A percentile compares a stretch with the other conserved stretches of the same genome.
Evolutionary conservation across 768 basidiomycete species (phyloP).

Genomic region (Lanmaoa pseudosensibilis): DNA sequence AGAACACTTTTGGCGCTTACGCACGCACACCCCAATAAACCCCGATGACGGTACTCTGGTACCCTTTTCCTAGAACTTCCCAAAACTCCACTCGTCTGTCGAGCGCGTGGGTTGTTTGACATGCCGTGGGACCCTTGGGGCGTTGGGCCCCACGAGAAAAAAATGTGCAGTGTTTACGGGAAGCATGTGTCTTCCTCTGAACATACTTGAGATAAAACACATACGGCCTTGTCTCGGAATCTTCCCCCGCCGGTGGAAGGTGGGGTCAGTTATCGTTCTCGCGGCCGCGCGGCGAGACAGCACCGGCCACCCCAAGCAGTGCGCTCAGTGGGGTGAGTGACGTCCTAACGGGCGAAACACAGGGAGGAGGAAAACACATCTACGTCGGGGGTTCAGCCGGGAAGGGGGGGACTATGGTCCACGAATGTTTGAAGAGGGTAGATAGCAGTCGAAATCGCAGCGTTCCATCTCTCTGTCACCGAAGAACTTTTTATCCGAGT

Average conservation of each 20-base stretch:
- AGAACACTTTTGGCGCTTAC: not conserved
- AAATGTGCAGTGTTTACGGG: not conserved
- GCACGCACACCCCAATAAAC: not conserved
- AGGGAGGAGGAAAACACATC: no score
- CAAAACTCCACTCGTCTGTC: not conserved
- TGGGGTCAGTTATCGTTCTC: not conserved
- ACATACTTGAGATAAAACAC: not conserved
- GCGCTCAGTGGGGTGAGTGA: not conserved
- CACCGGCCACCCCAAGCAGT: not conserved
- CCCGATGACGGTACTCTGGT: not conserved
- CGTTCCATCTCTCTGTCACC: not conserved
- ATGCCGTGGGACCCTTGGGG: not conserved
- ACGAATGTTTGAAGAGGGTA: not conserved
- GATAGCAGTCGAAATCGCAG: not conserved
- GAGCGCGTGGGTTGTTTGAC: not conserved
- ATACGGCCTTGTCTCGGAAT: not conserved
- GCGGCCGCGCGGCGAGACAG: not conserved
- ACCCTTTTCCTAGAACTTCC: not conserved
- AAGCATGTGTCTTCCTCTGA: not conserved
- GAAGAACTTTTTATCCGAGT: not conserved
- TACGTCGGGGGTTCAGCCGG: no score
- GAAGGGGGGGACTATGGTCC: no score
- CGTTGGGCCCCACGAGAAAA: not conserved
- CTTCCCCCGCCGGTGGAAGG: not conserved
- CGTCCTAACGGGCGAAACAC: not conserved